Evolutionary conservation across 768 basidiomycete genomes (phyloP), one percentile per base, ranked within the genome.

Genomic region (Suillus ampliporus): DNA sequence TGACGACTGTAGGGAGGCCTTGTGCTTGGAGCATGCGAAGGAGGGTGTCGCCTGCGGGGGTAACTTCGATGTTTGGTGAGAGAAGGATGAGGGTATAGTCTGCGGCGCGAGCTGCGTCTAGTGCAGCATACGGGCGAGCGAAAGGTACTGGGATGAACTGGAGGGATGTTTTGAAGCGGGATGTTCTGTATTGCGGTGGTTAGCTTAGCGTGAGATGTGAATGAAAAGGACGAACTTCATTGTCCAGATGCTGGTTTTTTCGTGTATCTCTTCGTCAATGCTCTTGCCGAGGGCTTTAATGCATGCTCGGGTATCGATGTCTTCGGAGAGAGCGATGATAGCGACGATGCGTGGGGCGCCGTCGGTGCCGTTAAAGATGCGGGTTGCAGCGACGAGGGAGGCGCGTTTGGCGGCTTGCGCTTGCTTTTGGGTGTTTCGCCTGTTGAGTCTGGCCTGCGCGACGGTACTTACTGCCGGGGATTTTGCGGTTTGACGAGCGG

Each of bases 1-100:
- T 85, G 53, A 95, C 83, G 46, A 93, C 88, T 28, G 91, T 89
- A 0, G 94, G 92, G 37, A 97, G 86, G 14, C 96, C 97, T 68
- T 97, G 93, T 1, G 92, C 88, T 75, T 98, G 96, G 4, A 99
- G 80, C n/a, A 87, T 89, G 35, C 97, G 87, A 23, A 98, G 83
- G 10, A 95, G 85, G 0, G 87, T 92, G 68, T 98, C 97, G 14
- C 95, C 95, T 84, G 89, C 91, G 8, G 79, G 71, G 61, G 91
- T 84, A 1, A 98, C 97, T 75, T 99, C 96, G 13, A 89, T 79
- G 5, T 83, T 81, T 46, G 91, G 85, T 2, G 95, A 97, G 34
- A 98, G 82, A 2, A 90, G 31, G 6, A 31, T 87, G 21, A 97
- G 82, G 50, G 95, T 88, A 71, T 97, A 99, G 76, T 99, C 96